Evolutionary conservation across 2,329 filamentous ascomycete genomes (phyloP).

Genomic region (Curvularia hawaiiensis): DNA sequence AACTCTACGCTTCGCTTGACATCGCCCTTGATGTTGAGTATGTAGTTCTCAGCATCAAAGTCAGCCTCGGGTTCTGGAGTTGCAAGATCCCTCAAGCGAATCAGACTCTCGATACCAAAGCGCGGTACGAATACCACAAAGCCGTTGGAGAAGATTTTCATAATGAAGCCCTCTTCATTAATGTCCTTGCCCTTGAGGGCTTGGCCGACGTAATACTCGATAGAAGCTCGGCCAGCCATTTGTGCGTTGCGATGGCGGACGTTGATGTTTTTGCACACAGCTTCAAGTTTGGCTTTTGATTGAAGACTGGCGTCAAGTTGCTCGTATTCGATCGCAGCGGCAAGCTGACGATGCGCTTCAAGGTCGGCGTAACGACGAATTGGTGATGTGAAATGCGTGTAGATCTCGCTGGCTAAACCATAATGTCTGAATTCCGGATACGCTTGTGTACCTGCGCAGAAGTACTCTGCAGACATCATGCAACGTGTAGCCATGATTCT

Average conservation of each 20-base stretch:
- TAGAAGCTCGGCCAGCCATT: slow-evolving; percentile 88
- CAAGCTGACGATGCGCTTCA: slow-evolving; percentile 90
- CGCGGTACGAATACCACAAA: slow-evolving; percentile 95
- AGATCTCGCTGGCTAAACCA: slow-evolving; percentile 93
- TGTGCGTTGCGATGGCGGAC: slow-evolving; percentile 96
- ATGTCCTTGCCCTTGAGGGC: slow-evolving; percentile 78
- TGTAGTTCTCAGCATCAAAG: slow-evolving; percentile 87
- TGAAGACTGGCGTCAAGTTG: slow-evolving; percentile 80
- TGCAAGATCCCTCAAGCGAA: slow-evolving; percentile 82
- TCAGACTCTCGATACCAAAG: slow-evolving; percentile 93
- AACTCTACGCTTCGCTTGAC: slow-evolving; percentile 71
- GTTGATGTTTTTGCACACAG: slow-evolving; percentile 98
- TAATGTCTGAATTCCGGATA: slow-evolving; percentile 97
- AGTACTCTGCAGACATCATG: slow-evolving; percentile 99
- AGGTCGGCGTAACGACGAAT: slow-evolving; percentile 98
- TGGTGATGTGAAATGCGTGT: slow-evolving; percentile 97
- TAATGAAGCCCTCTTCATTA: slow-evolving; percentile 92
- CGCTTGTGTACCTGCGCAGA: slow-evolving; percentile 89
- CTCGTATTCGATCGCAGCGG: slow-evolving; percentile 93
- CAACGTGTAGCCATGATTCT: slow-evolving; percentile 97
- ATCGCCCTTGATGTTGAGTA: slow-evolving; percentile 64
- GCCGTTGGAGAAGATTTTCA: slow-evolving; percentile 97
- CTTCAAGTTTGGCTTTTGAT: slow-evolving; percentile 83
- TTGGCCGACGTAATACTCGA: slow-evolving; percentile 98
- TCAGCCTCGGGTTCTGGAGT: slow-evolving; percentile 75